Evolutionary conservation across 345 rosid species (phyloP), one percentile per base, ranked within the genome.

Genomic region (Anastatica hierochuntica): DNA sequence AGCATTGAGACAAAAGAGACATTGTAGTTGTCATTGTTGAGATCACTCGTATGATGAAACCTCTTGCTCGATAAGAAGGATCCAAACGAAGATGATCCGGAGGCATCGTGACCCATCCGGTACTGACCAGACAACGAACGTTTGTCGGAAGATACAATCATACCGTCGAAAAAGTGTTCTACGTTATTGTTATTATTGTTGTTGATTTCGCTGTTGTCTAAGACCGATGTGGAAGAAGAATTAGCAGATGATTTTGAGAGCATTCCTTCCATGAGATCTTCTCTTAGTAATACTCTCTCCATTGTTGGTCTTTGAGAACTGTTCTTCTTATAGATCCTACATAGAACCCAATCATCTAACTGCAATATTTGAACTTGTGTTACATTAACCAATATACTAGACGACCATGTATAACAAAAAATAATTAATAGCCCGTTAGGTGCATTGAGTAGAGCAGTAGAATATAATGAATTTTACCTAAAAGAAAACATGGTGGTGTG

Each of bases 261-360:
- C 71, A 82, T 60, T n/a, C 72, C 81, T 35, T 79, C 85, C 53
- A 69, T 63, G 14, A 72, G 35, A 17, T 72, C 74, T 24, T 74
- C 74, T 49, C 62, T 46, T 8, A 65, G 46, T 50, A 65, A 58
- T 14, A 72, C 72, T 47, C 78, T 66, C 27, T 62, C 58, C 67
- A 76, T 79, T 43, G 74, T 60, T 9, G 76, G 75, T 62, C 90
- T 75, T 29, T 82, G 83, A 8, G 80, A 65, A 54, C 54, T 73
- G 43, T 74, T 73, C 54, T 79, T 82, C 72, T 82, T 82, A 64
- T 79, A 82, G 60, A 82, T 82, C 57, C 90, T 81, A 63, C 90
- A 82, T 42, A 79, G 60, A 56, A 82, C 85, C 90, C 90, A 79
- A 58, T 82, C 85, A 58, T 82, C 90, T 51, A 82, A 74, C 90